Evolutionary conservation across 2,329 filamentous ascomycete genomes (phyloP).

Genomic region (Calycina herbarum): DNA sequence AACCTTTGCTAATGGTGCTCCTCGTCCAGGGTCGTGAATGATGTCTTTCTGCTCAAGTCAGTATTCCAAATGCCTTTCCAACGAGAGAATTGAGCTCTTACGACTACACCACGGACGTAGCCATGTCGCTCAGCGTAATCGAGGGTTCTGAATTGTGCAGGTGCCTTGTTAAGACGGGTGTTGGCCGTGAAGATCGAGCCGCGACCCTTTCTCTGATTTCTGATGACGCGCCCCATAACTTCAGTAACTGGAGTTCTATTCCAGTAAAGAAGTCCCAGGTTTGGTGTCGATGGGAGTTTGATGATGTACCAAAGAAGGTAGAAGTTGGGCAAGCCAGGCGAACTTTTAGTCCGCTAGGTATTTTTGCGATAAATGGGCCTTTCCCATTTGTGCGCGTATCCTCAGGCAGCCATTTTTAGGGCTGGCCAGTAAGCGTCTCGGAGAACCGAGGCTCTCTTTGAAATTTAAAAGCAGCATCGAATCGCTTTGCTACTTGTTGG

Average conservation of each 20-base stretch:
- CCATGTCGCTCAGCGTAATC: constrained; percentile 97
- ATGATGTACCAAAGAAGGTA: background rate
- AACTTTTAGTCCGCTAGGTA: too few species aligned
- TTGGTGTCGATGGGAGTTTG: constrained; percentile 5
- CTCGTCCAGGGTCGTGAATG: constrained; percentile 95
- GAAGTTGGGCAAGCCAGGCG: background rate
- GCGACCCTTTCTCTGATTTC: constrained; percentile 77
- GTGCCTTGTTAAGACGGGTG: constrained; percentile 91
- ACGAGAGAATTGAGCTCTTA: background rate
- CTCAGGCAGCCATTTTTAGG: too few species aligned
- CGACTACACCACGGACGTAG: constrained; percentile 91
- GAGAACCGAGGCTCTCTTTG: too few species aligned
- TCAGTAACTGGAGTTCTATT: constrained; percentile 11
- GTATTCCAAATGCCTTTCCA: background rate
- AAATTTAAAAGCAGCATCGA: too few species aligned
- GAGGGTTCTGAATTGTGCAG: constrained; percentile 93
- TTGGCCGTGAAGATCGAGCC: constrained; percentile 77
- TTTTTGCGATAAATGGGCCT: too few species aligned
- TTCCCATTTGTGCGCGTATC: too few species aligned
- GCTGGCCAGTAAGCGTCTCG: too few species aligned
- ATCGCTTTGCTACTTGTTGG: too few species aligned
- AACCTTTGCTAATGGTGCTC: constrained; percentile 95
- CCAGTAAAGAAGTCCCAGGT: background rate
- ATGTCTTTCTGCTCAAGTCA: constrained; percentile 69
- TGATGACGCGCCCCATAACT: constrained; percentile 57